Base-by-base conservation (phyloP, 2,329 filamentous ascomycete species). In the Pyrenophora seminiperda region DNA sequence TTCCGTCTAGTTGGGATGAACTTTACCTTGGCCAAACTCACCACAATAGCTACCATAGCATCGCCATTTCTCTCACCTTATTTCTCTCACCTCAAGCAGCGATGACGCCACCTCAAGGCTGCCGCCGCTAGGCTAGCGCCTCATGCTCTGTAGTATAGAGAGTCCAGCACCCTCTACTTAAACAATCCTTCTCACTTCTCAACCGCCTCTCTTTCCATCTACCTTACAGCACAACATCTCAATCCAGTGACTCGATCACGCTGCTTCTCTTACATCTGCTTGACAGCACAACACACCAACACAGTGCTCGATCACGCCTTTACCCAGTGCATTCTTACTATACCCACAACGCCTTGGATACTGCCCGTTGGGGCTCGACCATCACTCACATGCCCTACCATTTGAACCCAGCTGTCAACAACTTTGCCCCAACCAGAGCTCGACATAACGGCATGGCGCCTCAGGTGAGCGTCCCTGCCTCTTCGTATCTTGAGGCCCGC, bases 401-500 rank as follows among this genome's bases (percentile, higher is more conserved):
- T 10, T 47, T 63, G 38, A 57, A 62, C 11, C 55, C 60, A 4
- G 17, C 53, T 7, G 54, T 59, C 15, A 38, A 32, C 14, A 32
- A 45, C 38, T 62, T 61, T 45, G 29, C 52, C 4, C 57, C 56
- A 14, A 49, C 17, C 17, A 17, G 31, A 7, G n/a, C 45, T 17
- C 42, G 29, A 13, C 32, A 53, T 22, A 47, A 38, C 37, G 39
- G 27, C 30, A 55, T 39, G 20, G n/a, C 41, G 17, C 48, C 19
- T 20, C 58, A 60, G 55, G 52, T 62, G 50, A 62, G 55, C 38
- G 30, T 45, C 37, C 31, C 48, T 44, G 42, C 46, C 2, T 51
- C 42, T 11, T 33, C 52, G 10, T 57, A 61, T 20, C 53, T 67
- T 10, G 61, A 63, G 38, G 47, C 54, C 17, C 56, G 57, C 5